Conservation (phyloP, 805 yeast species). For the Metschnikowia sp. region DNA sequence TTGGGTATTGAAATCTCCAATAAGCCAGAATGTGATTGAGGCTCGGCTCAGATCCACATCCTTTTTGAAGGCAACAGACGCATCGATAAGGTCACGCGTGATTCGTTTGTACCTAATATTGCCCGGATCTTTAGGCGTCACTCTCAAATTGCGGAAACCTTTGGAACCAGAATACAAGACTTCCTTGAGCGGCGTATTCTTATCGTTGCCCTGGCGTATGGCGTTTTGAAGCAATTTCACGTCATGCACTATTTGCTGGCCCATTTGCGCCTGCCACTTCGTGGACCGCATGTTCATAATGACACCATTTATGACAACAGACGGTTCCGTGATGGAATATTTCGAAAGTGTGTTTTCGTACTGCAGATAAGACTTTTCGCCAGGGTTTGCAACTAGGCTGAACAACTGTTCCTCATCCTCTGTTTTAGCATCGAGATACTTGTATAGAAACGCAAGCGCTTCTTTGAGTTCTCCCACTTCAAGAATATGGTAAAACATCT, state of each 20-base stretch:
- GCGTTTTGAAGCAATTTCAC: conserved; percentile 29
- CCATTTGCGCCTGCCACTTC: conserved; percentile 54
- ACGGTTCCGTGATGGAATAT: conserved; percentile 43
- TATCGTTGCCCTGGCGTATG: conserved; percentile 22
- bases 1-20: conserved; percentile 51
- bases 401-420: conserved; percentile 26
- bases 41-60: conserved; percentile 20
- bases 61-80: conserved; percentile 21
- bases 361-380: conserved; percentile 16
- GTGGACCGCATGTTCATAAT: conserved; percentile 46
- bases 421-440: conserved; percentile 28
- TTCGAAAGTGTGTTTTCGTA: conserved; percentile 23
- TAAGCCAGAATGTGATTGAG: conserved; percentile 53
- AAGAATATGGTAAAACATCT: conserved; percentile 32
- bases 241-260: conserved; percentile 56
- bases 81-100: conserved; percentile 22
- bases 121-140: conserved; percentile 33
- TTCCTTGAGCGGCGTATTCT: conserved; percentile 32
- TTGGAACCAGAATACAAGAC: conserved; percentile 43
- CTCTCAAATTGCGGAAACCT: conserved; percentile 41
- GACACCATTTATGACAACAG: conserved; percentile 72
- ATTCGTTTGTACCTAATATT: conserved; percentile 31
- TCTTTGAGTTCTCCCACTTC: conserved; percentile 30
- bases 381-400: conserved; percentile 16
- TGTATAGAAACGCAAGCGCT: conserved; percentile 39